phyloP scores from a whole-genome alignment of 768 basidiomycete genomes.

The Botryobasidium botryosum region DNA sequence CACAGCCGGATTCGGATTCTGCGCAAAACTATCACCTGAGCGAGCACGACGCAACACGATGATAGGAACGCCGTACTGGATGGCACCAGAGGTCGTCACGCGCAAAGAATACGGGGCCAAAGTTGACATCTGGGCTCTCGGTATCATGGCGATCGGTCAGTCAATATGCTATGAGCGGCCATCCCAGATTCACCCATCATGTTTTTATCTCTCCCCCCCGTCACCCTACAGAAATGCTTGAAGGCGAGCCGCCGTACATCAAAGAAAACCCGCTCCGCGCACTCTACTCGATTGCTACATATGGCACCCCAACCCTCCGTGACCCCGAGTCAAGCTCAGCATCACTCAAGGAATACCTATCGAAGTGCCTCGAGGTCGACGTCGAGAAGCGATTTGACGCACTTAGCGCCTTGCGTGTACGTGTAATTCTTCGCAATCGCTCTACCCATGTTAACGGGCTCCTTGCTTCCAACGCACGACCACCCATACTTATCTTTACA shows the following conservation, averaged over 20 bases:
- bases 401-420: slow-evolving; percentile 45
- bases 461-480: no score
- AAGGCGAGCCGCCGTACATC: slow-evolving; percentile 90
- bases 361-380: slow-evolving; percentile 81
- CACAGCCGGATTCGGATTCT: slow-evolving; percentile 95
- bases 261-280: slow-evolving; percentile 96
- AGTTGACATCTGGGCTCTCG: slow-evolving; percentile 95
- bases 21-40: slow-evolving; percentile 82
- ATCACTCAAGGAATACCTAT: slow-evolving; percentile 78
- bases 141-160: slow-evolving; percentile 90
- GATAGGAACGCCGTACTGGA: slow-evolving; percentile 99
- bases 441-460: no score
- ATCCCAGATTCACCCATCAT: neutral
- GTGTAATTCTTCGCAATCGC: neutral
- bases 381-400: slow-evolving; percentile 86
- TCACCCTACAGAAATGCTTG: slow-evolving; percentile 55
- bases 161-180: slow-evolving; percentile 10
- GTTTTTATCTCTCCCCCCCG: neutral
- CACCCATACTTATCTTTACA: neutral
- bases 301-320: slow-evolving; percentile 89
- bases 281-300: slow-evolving; percentile 93
- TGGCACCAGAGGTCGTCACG: slow-evolving; percentile 97
- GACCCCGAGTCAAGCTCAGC: slow-evolving; percentile 65
- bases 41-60: slow-evolving; percentile 91
- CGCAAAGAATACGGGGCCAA: slow-evolving; percentile 96